Evolutionary conservation across 805 yeast species (phyloP), one percentile per base, ranked within the genome.

Genomic region (Isabelozyma heimii): DNA sequence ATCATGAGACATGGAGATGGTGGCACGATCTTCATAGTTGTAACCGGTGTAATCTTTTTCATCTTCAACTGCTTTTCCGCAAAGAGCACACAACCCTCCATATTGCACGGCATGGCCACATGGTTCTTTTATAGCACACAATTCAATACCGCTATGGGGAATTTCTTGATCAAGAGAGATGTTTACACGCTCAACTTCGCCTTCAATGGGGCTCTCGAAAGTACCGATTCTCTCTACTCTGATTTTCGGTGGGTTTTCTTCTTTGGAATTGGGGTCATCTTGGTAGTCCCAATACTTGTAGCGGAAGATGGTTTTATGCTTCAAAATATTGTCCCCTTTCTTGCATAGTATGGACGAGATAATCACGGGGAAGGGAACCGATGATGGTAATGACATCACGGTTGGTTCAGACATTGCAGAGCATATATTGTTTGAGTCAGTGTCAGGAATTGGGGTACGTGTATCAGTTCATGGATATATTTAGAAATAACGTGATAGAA

Each of bases 91-190:
- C 40, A 92, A 75, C 0, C 98, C 98, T 12, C 96, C 97, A 61
- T 86, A 94, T 57, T 94, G 97, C 26, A 94, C 91, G 1, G 92
- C 82, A 67, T 94, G 99, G 10, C 89, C 77, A 61, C 99, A 94
- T 0, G 95, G 90, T 62, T 95, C 97, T 40, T 72, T 67, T 13
- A 92, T 75, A 39, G 73, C 70, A 27, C 84, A 76, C 12, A 92
- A 70, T 2, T 71, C 71, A 7, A 62, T 58, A 2, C 70, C 71
- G 24, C 63, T 48, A 47, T 80, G 81, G 35, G 75, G 73, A 14
- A 92, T 72, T 53, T 80, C 83, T 56, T 88, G 90, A 39, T 87
- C 85, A 1, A 72, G 72, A 7, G 68, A 63, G 4, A 89, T 76
- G 20, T 67, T 58, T 53, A 91, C 70, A 9, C 67, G 59, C 7